A percentile compares a stretch with the other conserved stretches of the same genome.
phyloP scores from a whole-genome alignment of 1,139 yeast genomes.

The Diutina pseudorugosa region DNA sequence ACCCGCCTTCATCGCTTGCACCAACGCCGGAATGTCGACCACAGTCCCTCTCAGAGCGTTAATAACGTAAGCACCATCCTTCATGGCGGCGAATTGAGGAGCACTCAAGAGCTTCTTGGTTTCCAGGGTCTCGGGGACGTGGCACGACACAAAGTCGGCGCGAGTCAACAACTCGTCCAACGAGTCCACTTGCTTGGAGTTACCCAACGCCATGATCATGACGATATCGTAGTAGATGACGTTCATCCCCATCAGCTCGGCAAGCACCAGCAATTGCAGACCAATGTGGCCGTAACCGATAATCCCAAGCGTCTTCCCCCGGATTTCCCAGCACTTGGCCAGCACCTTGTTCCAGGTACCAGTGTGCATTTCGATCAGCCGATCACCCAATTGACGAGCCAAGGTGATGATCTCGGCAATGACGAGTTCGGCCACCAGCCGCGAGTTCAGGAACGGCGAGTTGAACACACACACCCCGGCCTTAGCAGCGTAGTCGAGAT shows the following conservation, averaged over 20 bases:
- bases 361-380: slow-evolving; percentile 91
- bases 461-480: slow-evolving; percentile 94
- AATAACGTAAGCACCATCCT: slow-evolving; percentile 86
- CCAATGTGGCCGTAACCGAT: slow-evolving; percentile 99
- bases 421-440: slow-evolving; percentile 97
- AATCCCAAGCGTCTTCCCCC: slow-evolving; percentile 96
- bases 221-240: slow-evolving; percentile 85
- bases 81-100: slow-evolving; percentile 93
- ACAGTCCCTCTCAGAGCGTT: slow-evolving; percentile 98
- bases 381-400: slow-evolving; percentile 95
- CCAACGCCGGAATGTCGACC: slow-evolving; percentile 87
- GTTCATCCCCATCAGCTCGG: slow-evolving; percentile 97
- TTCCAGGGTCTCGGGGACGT: slow-evolving; percentile 91
- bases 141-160: slow-evolving; percentile 85
- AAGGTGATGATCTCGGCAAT: slow-evolving; percentile 89
- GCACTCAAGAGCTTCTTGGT: slow-evolving; percentile 83
- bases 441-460: slow-evolving; percentile 96
- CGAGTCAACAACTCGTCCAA: slow-evolving; percentile 68
- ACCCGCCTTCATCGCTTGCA: slow-evolving; percentile 85
- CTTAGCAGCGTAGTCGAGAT: slow-evolving; percentile 82
- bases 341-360: slow-evolving; percentile 98
- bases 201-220: slow-evolving; percentile 95
- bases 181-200: slow-evolving; percentile 84
- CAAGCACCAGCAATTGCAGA: slow-evolving; percentile 88
- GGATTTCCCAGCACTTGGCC: slow-evolving; percentile 95